Percentiles rank a stretch among this genome's conserved stretches.
Conservation (phyloP, 2,329 filamentous ascomycete genomes). For the Ceratocystiopsis minuta region DNA sequence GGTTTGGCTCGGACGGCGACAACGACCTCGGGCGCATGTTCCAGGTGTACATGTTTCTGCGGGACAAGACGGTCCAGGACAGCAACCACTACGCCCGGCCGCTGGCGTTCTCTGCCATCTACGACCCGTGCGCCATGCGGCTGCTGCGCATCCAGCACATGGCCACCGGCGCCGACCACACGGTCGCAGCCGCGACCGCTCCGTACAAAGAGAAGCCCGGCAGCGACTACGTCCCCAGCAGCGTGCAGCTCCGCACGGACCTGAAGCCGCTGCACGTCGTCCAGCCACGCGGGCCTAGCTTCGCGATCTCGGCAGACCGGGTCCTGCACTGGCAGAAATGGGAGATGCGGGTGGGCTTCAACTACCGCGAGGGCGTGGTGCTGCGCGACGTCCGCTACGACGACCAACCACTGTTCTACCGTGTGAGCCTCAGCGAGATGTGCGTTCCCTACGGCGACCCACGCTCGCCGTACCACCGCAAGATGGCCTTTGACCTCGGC, state of each 20-base stretch:
- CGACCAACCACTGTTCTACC: slow-evolving; percentile 46
- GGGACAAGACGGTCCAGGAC: too few species aligned
- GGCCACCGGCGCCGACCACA: slow-evolving; percentile 24
- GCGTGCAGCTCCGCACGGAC: slow-evolving; percentile 22
- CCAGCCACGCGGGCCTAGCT: slow-evolving; percentile 12
- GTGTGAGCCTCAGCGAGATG: slow-evolving; percentile 52
- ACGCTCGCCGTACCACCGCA: slow-evolving; percentile 46
- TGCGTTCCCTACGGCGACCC: slow-evolving; percentile 47
- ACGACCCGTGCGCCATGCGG: slow-evolving; percentile 27
- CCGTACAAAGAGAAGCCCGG: too few species aligned
- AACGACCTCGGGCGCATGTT: too few species aligned
- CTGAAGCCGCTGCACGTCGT: slow-evolving; percentile 33
- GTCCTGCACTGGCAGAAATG: slow-evolving; percentile 50
- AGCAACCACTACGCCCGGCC: slow-evolving; percentile 42
- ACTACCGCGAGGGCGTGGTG: slow-evolving; percentile 50
- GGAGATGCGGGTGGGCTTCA: slow-evolving; percentile 52
- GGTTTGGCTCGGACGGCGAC: too few species aligned
- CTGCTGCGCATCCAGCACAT: slow-evolving; percentile 20
- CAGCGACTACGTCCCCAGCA: slow-evolving; percentile 18
- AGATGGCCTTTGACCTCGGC: slow-evolving; percentile 57
- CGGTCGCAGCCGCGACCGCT: too few species aligned
- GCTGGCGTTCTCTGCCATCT: slow-evolving; percentile 39
- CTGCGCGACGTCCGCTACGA: slow-evolving; percentile 54
- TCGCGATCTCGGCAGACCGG: too few species aligned
- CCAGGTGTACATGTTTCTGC: too few species aligned